These are phyloP conservation scores for Mucor racemosus DNA, from an alignment of 371 early-diverging fungal species.

Conservation along the genomic window DNA sequence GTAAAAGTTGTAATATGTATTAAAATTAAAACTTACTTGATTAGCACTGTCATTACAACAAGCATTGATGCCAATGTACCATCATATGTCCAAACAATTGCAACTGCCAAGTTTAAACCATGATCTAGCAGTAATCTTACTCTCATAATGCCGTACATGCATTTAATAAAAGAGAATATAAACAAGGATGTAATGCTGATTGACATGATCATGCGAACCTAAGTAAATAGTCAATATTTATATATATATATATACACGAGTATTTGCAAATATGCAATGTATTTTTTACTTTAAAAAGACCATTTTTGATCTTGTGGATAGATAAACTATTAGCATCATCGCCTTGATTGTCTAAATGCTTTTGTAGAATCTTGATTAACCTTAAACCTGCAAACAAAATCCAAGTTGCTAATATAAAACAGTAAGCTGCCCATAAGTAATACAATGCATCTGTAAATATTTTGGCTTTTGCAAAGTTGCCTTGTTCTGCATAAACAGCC, in stretches of 20 bases:
- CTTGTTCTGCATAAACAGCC: slow-evolving; percentile 35
- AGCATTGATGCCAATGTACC: slow-evolving; percentile 20
- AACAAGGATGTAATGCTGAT: slow-evolving; percentile 14
- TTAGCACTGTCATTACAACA: slow-evolving; percentile 11
- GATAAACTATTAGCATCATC: neutral
- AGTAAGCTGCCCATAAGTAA: slow-evolving; percentile 38
- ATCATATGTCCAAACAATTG: slow-evolving; percentile 26
- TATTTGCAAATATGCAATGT: neutral
- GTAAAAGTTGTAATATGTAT: neutral
- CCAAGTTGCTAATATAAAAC: slow-evolving; percentile 11
- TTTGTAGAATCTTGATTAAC: slow-evolving; percentile 15
- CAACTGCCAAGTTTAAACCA: slow-evolving; percentile 8
- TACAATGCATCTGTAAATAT: slow-evolving; percentile 35
- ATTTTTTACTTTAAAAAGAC: slow-evolving; percentile 20
- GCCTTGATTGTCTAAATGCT: slow-evolving; percentile 17
- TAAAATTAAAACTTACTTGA: slow-evolving; percentile 20
- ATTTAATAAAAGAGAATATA: slow-evolving; percentile 22
- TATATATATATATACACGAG: neutral
- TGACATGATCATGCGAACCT: slow-evolving; percentile 20
- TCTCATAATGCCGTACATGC: slow-evolving; percentile 19
- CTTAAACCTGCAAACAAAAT: slow-evolving; percentile 20
- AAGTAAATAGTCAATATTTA: neutral
- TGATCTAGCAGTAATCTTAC: neutral
- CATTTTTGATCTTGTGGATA: slow-evolving; percentile 15
- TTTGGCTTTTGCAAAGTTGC: slow-evolving; percentile 24